phyloP scores from a whole-genome alignment of 345 rosid genomes.

The Hypericum perforatum region DNA sequence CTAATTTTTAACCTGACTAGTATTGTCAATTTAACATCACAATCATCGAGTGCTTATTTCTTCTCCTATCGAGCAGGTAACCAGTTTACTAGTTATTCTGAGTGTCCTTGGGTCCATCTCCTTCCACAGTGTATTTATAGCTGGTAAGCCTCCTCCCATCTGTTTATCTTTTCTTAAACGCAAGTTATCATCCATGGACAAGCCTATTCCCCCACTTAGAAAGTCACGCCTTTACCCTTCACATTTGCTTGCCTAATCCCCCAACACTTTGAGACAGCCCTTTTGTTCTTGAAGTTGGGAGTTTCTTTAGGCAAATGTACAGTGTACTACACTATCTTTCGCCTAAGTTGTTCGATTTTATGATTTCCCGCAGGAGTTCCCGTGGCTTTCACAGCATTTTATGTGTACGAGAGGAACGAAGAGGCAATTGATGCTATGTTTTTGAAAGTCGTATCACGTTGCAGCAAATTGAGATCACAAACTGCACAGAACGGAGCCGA shows the following conservation, averaged over 20 bases:
- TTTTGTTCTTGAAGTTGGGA: no score
- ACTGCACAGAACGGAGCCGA: constrained; percentile 27
- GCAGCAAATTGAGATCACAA: constrained; percentile 38
- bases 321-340: no score
- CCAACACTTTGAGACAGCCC: no score
- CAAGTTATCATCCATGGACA: no score
- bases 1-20: no score
- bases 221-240: no score
- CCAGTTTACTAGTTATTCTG: constrained; percentile 33
- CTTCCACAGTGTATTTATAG: constrained; percentile 42
- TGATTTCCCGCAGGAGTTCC: constrained; percentile 48
- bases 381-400: constrained; percentile 41
- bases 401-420: constrained; percentile 53
- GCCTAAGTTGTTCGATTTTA: not conserved
- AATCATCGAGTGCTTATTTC: not conserved
- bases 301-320: no score
- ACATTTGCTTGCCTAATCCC: no score
- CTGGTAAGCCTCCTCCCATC: constrained; percentile 40
- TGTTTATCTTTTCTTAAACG: no score
- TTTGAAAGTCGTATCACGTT: constrained; percentile 29
- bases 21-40: not conserved
- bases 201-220: no score
- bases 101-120: constrained; percentile 58
- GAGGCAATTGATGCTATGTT: constrained; percentile 47
- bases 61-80: constrained; percentile 44